Percentiles rank a stretch among this genome's conserved stretches.
Conservation (phyloP, 2,329 filamentous ascomycete species). For the Thielaviopsis punctulata region DNA sequence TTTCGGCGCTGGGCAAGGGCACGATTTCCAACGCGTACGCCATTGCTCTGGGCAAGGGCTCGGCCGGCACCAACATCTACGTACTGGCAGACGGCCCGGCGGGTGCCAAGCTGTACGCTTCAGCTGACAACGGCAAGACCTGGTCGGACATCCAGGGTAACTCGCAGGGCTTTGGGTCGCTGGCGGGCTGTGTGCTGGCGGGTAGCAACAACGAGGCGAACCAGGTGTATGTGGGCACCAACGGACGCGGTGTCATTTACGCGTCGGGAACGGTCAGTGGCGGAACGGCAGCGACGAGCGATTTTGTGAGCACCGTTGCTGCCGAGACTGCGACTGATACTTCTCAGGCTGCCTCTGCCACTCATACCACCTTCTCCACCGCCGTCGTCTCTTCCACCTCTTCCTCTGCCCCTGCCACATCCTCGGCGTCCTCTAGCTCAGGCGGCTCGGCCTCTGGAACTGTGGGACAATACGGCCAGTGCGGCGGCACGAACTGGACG, state of each 20-base stretch:
- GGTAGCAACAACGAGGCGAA: slow-evolving; percentile 29
- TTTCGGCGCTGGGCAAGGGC: slow-evolving; percentile 22
- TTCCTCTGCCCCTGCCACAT: background rate
- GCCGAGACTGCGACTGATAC: background rate
- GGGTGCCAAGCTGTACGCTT: slow-evolving; percentile 29
- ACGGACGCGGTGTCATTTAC: slow-evolving; percentile 5
- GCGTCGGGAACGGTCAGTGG: background rate
- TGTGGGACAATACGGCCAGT: slow-evolving; percentile 18
- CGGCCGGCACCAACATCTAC: slow-evolving; percentile 21
- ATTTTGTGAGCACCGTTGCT: background rate
- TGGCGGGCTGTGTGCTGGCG: slow-evolving; percentile 23
- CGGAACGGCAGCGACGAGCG: background rate
- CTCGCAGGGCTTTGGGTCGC: slow-evolving; percentile 26
- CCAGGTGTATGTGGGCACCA: slow-evolving; percentile 21
- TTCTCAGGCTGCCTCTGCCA: background rate
- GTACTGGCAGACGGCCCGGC: slow-evolving; percentile 18
- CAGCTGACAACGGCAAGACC: slow-evolving; percentile 24
- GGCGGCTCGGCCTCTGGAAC: background rate
- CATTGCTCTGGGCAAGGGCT: slow-evolving; percentile 27
- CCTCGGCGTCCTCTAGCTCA: background rate
- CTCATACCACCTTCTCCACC: background rate
- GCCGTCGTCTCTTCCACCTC: background rate
- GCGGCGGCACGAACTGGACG: slow-evolving; percentile 27
- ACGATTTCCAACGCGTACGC: slow-evolving; percentile 24
- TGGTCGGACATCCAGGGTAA: slow-evolving; percentile 31